These are phyloP conservation scores for Rhizopogon sp. DNA, from an alignment of 768 basidiomycete species.

Conservation along the genomic window DNA sequence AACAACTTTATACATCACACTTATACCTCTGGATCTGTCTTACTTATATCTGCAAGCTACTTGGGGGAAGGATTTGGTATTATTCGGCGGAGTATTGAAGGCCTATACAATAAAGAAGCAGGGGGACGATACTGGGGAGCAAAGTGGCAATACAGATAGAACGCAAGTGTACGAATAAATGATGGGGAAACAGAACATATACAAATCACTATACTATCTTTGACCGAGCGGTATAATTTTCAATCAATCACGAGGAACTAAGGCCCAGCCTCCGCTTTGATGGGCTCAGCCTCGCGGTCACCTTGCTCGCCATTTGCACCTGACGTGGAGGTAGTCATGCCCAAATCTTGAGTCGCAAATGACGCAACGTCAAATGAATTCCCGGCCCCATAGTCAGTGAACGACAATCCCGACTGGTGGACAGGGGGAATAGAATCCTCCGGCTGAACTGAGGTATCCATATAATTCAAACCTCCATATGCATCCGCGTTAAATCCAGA, in stretches of 20 bases:
- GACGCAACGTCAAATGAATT: constrained; percentile 65
- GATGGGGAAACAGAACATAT: constrained; percentile 22
- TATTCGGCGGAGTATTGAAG: constrained; percentile 25
- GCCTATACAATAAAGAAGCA: constrained; percentile 30
- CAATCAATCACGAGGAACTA: constrained; percentile 15
- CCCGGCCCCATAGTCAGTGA: constrained; percentile 63
- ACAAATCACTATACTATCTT: constrained; percentile 25
- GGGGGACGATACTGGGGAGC: constrained; percentile 27
- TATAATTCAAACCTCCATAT: constrained; percentile 68
- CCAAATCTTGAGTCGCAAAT: constrained; percentile 66
- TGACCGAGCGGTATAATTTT: constrained; percentile 17
- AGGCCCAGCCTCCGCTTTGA: constrained; percentile 58
- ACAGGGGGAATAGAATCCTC: constrained; percentile 59
- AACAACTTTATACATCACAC: constrained; percentile 12
- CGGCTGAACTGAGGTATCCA: constrained; percentile 63
- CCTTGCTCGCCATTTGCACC: constrained; percentile 53
- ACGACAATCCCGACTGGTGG: constrained; percentile 62
- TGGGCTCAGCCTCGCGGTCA: constrained; percentile 53
- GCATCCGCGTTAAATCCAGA: constrained; percentile 63
- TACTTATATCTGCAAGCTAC: constrained; percentile 15
- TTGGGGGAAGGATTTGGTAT: constrained; percentile 13
- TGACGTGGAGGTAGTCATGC: constrained; percentile 43
- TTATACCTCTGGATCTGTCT: constrained; percentile 16
- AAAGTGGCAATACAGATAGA: constrained; percentile 30
- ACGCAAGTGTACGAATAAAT: constrained; percentile 35